These are phyloP conservation scores for Eucalyptus cloeziana DNA, from an alignment of 345 rosid genomes.

Conservation along the genomic window DNA sequence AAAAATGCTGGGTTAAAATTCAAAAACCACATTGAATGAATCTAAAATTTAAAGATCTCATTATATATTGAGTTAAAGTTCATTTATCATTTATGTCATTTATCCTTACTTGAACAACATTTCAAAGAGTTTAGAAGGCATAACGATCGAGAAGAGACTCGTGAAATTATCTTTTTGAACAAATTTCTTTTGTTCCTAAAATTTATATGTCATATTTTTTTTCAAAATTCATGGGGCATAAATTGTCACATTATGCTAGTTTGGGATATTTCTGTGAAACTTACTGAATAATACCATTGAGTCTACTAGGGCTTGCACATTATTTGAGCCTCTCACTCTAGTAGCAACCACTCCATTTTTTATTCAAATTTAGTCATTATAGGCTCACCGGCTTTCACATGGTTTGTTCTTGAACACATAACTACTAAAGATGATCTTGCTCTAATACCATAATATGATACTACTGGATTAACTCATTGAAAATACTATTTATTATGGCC, in stretches of 20 bases:
- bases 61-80: accelerated
- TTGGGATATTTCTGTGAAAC: neutral
- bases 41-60: no score
- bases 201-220: neutral
- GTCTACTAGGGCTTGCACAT: neutral
- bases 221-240: neutral
- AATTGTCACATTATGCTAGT: neutral
- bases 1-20: no score
- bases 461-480: accelerated
- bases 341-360: accelerated
- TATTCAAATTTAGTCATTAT: neutral
- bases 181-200: neutral
- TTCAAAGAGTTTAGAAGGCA: neutral
- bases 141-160: neutral
- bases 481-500: neutral
- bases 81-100: accelerated
- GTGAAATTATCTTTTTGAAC: neutral
- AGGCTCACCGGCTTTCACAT: accelerated
- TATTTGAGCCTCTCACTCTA: accelerated
- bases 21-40: accelerated
- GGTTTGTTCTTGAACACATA: neutral
- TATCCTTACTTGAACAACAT: neutral
- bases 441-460: neutral
- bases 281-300: neutral
- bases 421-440: neutral